phyloP scores from a whole-genome alignment of 768 basidiomycete genomes.

The Suillus luteus region DNA sequence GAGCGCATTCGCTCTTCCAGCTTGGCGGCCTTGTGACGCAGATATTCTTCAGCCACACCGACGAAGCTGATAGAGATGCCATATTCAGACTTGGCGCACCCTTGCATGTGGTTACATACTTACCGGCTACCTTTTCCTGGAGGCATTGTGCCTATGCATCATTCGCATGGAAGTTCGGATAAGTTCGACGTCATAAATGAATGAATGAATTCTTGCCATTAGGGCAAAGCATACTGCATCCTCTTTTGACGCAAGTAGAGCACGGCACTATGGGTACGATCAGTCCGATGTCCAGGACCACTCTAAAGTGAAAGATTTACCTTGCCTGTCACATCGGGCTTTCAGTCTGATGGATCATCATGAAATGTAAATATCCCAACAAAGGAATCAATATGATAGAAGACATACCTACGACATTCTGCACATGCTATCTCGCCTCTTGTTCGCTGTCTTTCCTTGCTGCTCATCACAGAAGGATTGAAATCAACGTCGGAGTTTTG shows the following conservation, averaged over 20 bases:
- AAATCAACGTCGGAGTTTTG: not conserved
- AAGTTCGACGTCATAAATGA: not conserved
- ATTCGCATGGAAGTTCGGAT: not conserved
- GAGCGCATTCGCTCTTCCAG: conserved; percentile 54
- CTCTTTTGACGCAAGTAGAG: conserved; percentile 52
- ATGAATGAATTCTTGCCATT: conserved; percentile 40
- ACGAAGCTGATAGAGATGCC: conserved; percentile 44
- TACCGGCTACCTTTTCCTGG: conserved; percentile 57
- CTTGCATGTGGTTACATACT: conserved; percentile 18
- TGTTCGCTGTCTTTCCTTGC: conserved; percentile 27
- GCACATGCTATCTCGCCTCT: conserved; percentile 34
- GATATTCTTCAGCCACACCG: conserved; percentile 52
- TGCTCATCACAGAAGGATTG: conserved; percentile 14
- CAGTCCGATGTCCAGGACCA: conserved; percentile 22
- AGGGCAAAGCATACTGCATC: conserved; percentile 49
- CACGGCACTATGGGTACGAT: conserved; percentile 26
- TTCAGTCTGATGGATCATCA: conserved; percentile 24
- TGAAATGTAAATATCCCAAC: conserved; percentile 1
- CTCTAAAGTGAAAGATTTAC: conserved; percentile 11
- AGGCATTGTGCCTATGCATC: conserved; percentile 48
- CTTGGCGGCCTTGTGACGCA: conserved; percentile 45
- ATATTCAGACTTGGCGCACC: not conserved
- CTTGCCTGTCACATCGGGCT: conserved; percentile 30
- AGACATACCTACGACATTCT: conserved; percentile 31
- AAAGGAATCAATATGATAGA: not conserved